These are phyloP conservation scores for Teunomyces stri DNA, from an alignment of 805 yeast genomes.

Conservation along the genomic window DNA sequence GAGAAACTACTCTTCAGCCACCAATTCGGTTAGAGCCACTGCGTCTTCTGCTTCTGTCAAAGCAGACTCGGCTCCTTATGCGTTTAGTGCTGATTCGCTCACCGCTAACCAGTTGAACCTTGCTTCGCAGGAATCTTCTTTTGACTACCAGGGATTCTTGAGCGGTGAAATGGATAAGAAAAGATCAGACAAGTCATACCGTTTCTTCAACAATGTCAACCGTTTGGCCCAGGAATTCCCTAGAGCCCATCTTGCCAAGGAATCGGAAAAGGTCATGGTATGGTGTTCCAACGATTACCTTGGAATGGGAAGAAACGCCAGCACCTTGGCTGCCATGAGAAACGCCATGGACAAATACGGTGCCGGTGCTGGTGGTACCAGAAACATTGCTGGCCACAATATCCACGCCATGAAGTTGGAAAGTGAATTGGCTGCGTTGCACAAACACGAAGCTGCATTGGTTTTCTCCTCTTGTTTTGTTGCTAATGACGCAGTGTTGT, in stretches of 20 bases:
- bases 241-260: slow-evolving; percentile 75
- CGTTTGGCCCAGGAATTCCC: slow-evolving; percentile 94
- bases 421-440: slow-evolving; percentile 82
- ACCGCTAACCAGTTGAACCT: slow-evolving; percentile 23
- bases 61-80: slow-evolving; percentile 31
- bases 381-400: slow-evolving; percentile 98
- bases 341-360: slow-evolving; percentile 84
- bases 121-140: slow-evolving; percentile 49
- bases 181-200: slow-evolving; percentile 85
- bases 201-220: slow-evolving; percentile 96
- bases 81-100: slow-evolving; percentile 28
- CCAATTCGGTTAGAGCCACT: slow-evolving; percentile 45
- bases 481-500: slow-evolving; percentile 92
- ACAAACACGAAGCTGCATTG: slow-evolving; percentile 91
- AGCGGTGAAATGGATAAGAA: slow-evolving; percentile 66
- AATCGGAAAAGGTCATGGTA: slow-evolving; percentile 85
- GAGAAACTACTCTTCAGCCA: slow-evolving; percentile 47
- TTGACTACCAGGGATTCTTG: slow-evolving; percentile 73
- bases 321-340: slow-evolving; percentile 75
- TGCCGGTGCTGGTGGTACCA: slow-evolving; percentile 98
- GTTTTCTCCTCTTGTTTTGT: slow-evolving; percentile 95
- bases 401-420: slow-evolving; percentile 85
- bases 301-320: slow-evolving; percentile 85
- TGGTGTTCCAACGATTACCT: slow-evolving; percentile 99
- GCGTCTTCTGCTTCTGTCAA: slow-evolving; percentile 48